Base-by-base conservation (phyloP, 805 yeast species). In the Candida gorgasii region DNA sequence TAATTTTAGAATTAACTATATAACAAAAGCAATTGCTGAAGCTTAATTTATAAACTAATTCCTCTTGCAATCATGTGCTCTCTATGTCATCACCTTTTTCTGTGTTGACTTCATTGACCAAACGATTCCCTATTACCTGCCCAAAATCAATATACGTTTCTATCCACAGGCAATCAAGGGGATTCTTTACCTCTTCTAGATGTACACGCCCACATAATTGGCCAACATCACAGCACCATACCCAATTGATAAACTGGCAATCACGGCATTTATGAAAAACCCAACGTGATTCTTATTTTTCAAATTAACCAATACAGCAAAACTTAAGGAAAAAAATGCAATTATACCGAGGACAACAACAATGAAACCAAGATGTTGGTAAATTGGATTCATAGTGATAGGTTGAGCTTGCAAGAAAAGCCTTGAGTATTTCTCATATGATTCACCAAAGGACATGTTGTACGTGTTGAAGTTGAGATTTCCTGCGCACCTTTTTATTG, bases 141-240 rank as follows among this genome's bases (percentile, higher is more conserved):
- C n/a, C n/a, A n/a, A n/a, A n/a, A n/a, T n/a, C n/a, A n/a, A n/a
- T n/a, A n/a, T n/a, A n/a, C n/a, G n/a, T n/a, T n/a, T n/a, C n/a
- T n/a, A n/a, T n/a, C n/a, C n/a, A n/a, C n/a, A 8, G 31, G 15
- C 13, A 22, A 22, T 22, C 26, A 22, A 22, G 26, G 26, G n/a
- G n/a, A n/a, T n/a, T n/a, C n/a, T n/a, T n/a, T n/a, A n/a, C n/a
- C n/a, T n/a, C n/a, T n/a, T n/a, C 33, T 54, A 70, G 41, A 69
- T 63, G 47, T 70, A 69, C 2, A 71, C 76, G 15, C 76, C 76
- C 32, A 70, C 69, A 47, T 54, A 66, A 53, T 70, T 71, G 43
- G 72, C 59, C 9, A 65, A 55, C 48, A 61, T 59, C n/a, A 69
- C 51, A 2, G 68, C 51, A 8, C 69, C 62, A 40, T 63, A 57